A percentile compares a stretch with the other conserved stretches of the same genome.
Evolutionary conservation across 2,329 filamentous ascomycete species (phyloP).

Genomic region (Mollisia scopiformis): DNA sequence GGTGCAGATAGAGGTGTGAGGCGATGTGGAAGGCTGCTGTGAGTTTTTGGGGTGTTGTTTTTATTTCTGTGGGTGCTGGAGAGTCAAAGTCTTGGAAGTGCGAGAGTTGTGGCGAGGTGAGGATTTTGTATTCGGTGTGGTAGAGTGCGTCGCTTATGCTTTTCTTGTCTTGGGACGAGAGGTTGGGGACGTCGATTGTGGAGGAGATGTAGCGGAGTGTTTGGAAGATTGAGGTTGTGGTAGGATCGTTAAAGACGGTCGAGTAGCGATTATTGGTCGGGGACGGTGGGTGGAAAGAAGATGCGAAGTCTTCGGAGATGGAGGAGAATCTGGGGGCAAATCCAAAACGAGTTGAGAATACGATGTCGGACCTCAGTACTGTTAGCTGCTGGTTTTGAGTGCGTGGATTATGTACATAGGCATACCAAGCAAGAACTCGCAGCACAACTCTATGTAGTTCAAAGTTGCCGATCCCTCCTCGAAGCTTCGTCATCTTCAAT

Average conservation of each 20-base stretch:
- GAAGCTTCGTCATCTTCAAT: constrained; percentile 1
- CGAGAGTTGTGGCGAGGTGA: background rate
- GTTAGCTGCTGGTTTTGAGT: background rate
- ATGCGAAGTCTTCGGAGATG: background rate
- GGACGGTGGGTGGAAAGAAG: background rate
- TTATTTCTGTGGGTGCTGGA: background rate
- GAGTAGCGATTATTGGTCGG: background rate
- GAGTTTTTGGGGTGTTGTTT: background rate
- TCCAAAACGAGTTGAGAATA: constrained; percentile 7
- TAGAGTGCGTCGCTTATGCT: background rate
- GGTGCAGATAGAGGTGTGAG: constrained; percentile 9
- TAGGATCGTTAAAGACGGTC: background rate
- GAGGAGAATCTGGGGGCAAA: background rate
- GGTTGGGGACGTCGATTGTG: background rate
- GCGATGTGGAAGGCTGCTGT: constrained; percentile 4
- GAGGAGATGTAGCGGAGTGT: constrained; percentile 6
- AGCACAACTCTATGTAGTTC: background rate
- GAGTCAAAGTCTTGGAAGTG: background rate
- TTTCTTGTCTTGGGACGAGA: constrained; percentile 1
- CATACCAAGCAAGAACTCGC: constrained; percentile 9
- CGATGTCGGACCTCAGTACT: constrained; percentile 8
- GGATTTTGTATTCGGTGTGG: constrained; percentile 9
- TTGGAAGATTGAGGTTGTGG: background rate
- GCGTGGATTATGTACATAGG: background rate
- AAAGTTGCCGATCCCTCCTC: constrained; percentile 6